phyloP scores from a whole-genome alignment of 2,329 filamentous ascomycete genomes.

The Exophiala sideris region DNA sequence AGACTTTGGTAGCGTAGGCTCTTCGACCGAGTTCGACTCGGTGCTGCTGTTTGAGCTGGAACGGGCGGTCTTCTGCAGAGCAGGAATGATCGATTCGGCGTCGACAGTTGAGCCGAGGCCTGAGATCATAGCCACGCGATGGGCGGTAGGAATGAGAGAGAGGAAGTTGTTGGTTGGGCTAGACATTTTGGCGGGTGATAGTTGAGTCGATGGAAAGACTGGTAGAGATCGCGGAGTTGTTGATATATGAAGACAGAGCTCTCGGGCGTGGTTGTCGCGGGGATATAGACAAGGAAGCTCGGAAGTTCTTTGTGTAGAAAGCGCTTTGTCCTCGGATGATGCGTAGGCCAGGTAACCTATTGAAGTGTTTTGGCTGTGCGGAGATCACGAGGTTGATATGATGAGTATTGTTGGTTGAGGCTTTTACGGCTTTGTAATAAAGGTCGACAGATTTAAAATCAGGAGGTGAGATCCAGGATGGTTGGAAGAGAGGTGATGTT shows the following conservation, averaged over 20 bases:
- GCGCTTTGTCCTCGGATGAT: constrained; percentile 20
- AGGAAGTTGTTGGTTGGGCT: constrained; percentile 23
- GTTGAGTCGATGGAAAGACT: background rate
- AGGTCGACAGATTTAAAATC: background rate
- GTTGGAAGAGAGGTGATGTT: background rate
- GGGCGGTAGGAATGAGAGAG: constrained; percentile 20
- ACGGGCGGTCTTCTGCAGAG: constrained; percentile 25
- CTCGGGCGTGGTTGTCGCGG: background rate
- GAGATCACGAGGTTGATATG: constrained; percentile 15
- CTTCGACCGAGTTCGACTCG: constrained; percentile 20
- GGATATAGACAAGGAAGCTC: constrained; percentile 1
- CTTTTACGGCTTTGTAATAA: background rate
- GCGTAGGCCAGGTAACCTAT: constrained; percentile 17
- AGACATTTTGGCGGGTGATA: constrained; percentile 18
- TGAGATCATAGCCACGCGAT: constrained; percentile 18
- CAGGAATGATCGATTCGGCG: constrained; percentile 21
- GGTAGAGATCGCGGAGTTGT: background rate
- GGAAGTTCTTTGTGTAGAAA: constrained; percentile 12
- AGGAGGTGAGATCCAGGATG: background rate
- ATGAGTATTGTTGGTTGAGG: constrained; percentile 6
- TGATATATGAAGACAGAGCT: background rate
- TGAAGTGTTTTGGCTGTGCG: constrained; percentile 11
- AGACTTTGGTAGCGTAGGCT: constrained; percentile 11
- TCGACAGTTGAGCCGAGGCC: background rate
- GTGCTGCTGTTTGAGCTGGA: constrained; percentile 25